A percentile compares a stretch with the other conserved stretches of the same genome.
Evolutionary conservation across 23 red algal species (phyloP).

Genomic region (Agarophyton chilense): DNA sequence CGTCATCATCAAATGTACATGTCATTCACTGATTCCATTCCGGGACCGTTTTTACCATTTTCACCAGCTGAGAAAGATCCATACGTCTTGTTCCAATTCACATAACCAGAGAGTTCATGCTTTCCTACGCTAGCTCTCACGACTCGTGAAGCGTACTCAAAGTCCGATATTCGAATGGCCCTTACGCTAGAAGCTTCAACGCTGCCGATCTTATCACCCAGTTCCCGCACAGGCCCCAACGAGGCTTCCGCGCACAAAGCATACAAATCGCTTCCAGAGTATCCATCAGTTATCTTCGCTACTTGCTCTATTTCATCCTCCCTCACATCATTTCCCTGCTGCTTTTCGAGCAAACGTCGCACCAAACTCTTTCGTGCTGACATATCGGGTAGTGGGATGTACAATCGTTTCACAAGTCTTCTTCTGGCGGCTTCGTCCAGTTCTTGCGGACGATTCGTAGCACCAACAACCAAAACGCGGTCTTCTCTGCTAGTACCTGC

Average conservation of each 20-base stretch:
- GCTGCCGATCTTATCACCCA: slow-evolving; percentile 72
- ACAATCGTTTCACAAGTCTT: slow-evolving; percentile 85
- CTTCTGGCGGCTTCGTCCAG: slow-evolving; percentile 92
- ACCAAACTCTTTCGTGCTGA: slow-evolving; percentile 71
- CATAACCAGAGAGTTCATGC: slow-evolving; percentile 78
- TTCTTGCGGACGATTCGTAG: slow-evolving; percentile 95
- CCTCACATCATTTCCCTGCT: slow-evolving; percentile 54
- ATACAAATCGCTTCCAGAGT: slow-evolving; percentile 94
- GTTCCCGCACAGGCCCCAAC: slow-evolving; percentile 84
- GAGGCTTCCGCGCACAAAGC: slow-evolving; percentile 93
- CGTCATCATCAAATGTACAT: neutral
- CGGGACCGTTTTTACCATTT: neutral
- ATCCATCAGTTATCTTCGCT: slow-evolving; percentile 67
- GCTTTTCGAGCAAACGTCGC: slow-evolving; percentile 43
- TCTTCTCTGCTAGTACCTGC: slow-evolving; percentile 80
- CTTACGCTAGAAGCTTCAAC: slow-evolving; percentile 73
- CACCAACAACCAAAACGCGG: slow-evolving; percentile 95
- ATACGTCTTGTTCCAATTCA: slow-evolving; percentile 86
- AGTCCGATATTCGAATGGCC: slow-evolving; percentile 68
- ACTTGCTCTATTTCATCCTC: slow-evolving; percentile 56
- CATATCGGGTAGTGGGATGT: slow-evolving; percentile 94
- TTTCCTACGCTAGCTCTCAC: slow-evolving; percentile 81
- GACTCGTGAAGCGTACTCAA: slow-evolving; percentile 58
- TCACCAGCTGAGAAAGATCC: slow-evolving; percentile 80
- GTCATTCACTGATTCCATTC: neutral